Conservation (phyloP, 2,329 filamentous ascomycete species). For the Pyrenophora seminiperda region DNA sequence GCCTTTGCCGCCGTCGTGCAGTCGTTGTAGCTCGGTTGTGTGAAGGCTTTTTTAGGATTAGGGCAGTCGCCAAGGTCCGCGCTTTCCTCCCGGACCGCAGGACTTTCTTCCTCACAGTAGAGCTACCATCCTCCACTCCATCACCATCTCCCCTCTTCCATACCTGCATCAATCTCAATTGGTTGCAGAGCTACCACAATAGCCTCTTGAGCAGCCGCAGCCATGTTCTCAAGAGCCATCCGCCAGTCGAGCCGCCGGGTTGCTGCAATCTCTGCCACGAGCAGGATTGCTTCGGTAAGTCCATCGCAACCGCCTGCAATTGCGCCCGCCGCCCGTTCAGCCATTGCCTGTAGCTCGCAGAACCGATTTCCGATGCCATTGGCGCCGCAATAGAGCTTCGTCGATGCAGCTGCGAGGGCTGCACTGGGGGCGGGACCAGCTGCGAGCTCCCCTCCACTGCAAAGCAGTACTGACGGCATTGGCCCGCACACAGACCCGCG, state of each 20-base stretch:
- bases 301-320: constrained; percentile 52
- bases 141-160: constrained; percentile 49
- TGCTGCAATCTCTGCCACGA: constrained; percentile 88
- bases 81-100: constrained; percentile 40
- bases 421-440: constrained; percentile 42
- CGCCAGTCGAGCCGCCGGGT: constrained; percentile 95
- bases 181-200: constrained; percentile 49
- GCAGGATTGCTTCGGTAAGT: constrained; percentile 95
- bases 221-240: constrained; percentile 98
- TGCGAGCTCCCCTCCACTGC: constrained; percentile 42
- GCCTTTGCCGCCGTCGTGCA: constrained; percentile 1
- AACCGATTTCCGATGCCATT: constrained; percentile 40
- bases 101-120: constrained; percentile 37
- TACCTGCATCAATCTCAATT: constrained; percentile 53
- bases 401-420: constrained; percentile 45
- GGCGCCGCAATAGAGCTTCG: constrained; percentile 46
- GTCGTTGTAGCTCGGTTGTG: constrained; percentile 15
- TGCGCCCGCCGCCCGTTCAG: constrained; percentile 48
- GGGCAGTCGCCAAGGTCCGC: constrained; percentile 27
- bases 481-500: constrained; percentile 71
- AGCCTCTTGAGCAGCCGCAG: constrained; percentile 55
- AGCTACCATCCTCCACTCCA: constrained; percentile 44
- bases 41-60: constrained; percentile 26
- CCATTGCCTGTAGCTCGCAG: constrained; percentile 44
- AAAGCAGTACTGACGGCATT: constrained; percentile 56